Evolutionary conservation across 495 filamentous ascomycete species (phyloP).

Genomic region (Talaromyces wortmannii): DNA sequence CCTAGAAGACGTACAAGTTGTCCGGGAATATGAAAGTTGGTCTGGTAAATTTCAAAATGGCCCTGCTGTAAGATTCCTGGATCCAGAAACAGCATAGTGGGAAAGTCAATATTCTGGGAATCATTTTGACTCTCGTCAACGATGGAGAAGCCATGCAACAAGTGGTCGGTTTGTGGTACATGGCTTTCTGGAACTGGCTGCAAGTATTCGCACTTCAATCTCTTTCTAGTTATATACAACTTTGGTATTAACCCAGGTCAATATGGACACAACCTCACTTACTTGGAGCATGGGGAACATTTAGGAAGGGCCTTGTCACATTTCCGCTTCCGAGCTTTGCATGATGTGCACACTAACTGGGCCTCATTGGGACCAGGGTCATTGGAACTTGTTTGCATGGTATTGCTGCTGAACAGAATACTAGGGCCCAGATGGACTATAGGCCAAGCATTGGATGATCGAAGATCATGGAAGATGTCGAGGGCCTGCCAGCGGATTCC

Average conservation of each 20-base stretch:
- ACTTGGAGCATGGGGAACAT: constrained; percentile 12
- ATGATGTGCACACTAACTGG: constrained; percentile 11
- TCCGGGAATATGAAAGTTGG: background rate
- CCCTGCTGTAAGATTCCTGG: constrained; percentile 10
- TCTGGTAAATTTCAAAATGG: constrained; percentile 6
- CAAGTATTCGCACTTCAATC: constrained; percentile 11
- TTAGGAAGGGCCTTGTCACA: constrained; percentile 13
- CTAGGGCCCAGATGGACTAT: background rate
- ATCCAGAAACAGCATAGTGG: constrained; percentile 15
- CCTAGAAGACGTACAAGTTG: constrained; percentile 14
- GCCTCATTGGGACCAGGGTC: constrained; percentile 9
- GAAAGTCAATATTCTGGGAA: constrained; percentile 9
- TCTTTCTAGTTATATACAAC: constrained; percentile 2
- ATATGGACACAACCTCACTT: background rate
- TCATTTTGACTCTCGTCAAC: background rate
- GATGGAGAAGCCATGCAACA: background rate
- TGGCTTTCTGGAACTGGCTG: constrained; percentile 6
- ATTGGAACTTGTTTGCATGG: constrained; percentile 5
- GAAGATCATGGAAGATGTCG: too few relatives aligned
- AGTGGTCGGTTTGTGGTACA: constrained; percentile 6
- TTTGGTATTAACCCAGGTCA: too few relatives aligned
- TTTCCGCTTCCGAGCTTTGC: constrained; percentile 14
- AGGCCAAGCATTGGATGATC: background rate
- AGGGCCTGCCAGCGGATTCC: too few relatives aligned
- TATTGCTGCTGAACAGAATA: background rate